phyloP scores from a whole-genome alignment of 345 rosid species.

The Gossypium anomalum region DNA sequence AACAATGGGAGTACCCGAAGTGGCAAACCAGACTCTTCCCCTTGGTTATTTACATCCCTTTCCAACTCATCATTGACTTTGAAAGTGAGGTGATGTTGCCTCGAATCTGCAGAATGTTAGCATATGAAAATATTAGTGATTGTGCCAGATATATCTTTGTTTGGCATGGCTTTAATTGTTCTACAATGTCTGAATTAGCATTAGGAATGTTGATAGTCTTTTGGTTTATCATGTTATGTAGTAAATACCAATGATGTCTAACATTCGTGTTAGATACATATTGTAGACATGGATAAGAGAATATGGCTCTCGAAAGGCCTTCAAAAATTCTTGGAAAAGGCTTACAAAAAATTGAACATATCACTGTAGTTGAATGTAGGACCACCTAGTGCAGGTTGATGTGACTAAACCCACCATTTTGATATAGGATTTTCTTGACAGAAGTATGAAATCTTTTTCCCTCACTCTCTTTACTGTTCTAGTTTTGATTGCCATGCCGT shows the following conservation, averaged over 20 bases:
- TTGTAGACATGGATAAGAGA: background rate
- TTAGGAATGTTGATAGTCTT: background rate
- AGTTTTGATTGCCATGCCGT: background rate
- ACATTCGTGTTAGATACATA: background rate
- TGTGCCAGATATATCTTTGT: background rate
- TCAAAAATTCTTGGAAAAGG: too few species aligned
- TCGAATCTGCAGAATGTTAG: background rate
- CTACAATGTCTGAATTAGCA: background rate
- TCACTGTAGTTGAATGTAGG: background rate
- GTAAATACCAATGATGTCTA: background rate
- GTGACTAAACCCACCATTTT: slow-evolving; percentile 1
- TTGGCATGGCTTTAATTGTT: background rate
- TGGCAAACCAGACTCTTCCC: background rate
- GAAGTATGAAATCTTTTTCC: background rate
- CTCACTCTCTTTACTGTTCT: background rate
- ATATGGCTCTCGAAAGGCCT: background rate
- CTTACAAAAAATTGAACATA: too few species aligned
- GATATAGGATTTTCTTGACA: background rate
- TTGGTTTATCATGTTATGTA: background rate
- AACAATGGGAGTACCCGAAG: slow-evolving; percentile 7
- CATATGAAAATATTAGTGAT: background rate
- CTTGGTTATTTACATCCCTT: slow-evolving; percentile 3
- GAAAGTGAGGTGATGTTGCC: background rate
- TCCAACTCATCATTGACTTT: background rate
- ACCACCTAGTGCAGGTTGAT: background rate